Evolutionary conservation across 208 protist species (phyloP).

Genomic region (Trypanosoma melophagium): DNA sequence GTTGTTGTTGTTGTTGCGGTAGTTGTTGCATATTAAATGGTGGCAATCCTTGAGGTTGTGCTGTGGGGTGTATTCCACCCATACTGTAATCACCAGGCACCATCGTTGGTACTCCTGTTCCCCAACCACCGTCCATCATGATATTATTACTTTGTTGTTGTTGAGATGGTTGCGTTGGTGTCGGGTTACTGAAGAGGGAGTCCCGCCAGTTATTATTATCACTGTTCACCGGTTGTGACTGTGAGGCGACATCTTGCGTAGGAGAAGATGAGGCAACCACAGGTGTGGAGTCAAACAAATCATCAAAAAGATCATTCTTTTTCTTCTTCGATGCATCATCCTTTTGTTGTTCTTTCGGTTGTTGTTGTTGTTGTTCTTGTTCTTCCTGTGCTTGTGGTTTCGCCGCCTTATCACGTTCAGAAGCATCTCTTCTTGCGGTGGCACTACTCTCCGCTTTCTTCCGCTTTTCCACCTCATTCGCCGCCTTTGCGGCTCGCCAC

Average conservation of each 20-base stretch:
- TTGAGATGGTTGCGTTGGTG: conserved; percentile 1
- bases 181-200: conserved; percentile 19
- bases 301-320: conserved; percentile 69
- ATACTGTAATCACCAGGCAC: not conserved
- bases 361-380: not conserved
- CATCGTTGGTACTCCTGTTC: conserved; percentile 29
- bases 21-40: conserved; percentile 22
- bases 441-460: conserved; percentile 7
- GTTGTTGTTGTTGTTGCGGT: conserved; percentile 33
- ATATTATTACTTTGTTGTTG: conserved; percentile 8
- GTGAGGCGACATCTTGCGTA: conserved; percentile 6
- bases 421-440: not conserved
- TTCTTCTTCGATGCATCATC: conserved; percentile 12
- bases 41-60: conserved; percentile 18
- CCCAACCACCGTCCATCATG: conserved; percentile 26
- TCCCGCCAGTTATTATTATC: conserved; percentile 21
- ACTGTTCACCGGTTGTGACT: not conserved
- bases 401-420: not conserved
- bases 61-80: not conserved
- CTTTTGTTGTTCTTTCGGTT: not conserved
- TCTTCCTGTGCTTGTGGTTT: conserved; percentile 2
- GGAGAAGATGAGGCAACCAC: conserved; percentile 12
- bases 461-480: not conserved
- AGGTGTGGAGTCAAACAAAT: conserved; percentile 61
- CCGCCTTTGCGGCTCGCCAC: conserved; percentile 46